Evolutionary conservation across 805 yeast genomes (phyloP), one percentile per base, ranked within the genome.

Genomic region (Wickerhamiella sorbophila): DNA sequence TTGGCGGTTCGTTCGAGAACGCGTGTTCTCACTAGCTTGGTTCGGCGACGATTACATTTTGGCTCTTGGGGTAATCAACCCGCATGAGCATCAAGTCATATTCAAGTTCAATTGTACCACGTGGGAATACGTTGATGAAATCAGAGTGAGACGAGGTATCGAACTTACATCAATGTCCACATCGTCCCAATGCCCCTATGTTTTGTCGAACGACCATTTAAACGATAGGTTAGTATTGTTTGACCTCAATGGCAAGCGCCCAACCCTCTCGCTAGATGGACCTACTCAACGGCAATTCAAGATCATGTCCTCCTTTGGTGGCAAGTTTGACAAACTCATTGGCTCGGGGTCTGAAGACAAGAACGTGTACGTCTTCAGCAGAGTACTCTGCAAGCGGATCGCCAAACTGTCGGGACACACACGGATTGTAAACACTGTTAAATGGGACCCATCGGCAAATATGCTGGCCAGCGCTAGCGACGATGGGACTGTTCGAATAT

Each of bases 271-370:
- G 49, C 72, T 81, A 46, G 58, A 67, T 31, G 55, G 53, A 1
- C 52, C 55, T 1, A 10, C 22, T 33, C 94, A 82, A 56, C 71
- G 73, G 22, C 69, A 76, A 20, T 78, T 67, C 52, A 75, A 85
- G 31, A 74, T 87, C 17, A 66, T 94, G 38, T 77, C 93, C 1
- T 71, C 84, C 49, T 77, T 85, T 55, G 93, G 94, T 0, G 78
- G 78, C 36, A 68, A 70, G 43, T 68, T 74, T 45, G 88, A 82
- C 50, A 75, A 77, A 47, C 63, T 82, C 39, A 71, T 84, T 0
- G 62, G 79, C n/a, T 74, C 85, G 49, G 95, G 95, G 0, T 75
- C 87, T 36, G 93, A 82, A 54, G 93, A 86, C 57, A 85, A 85
- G 0, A 65, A 70, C 41, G 68, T 83, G 3, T 84, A 77, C 55